A percentile compares a stretch with the other conserved stretches of the same genome.
These are phyloP conservation scores for Pleurotus ostreatus DNA, from an alignment of 768 basidiomycete genomes.

Conservation along the genomic window DNA sequence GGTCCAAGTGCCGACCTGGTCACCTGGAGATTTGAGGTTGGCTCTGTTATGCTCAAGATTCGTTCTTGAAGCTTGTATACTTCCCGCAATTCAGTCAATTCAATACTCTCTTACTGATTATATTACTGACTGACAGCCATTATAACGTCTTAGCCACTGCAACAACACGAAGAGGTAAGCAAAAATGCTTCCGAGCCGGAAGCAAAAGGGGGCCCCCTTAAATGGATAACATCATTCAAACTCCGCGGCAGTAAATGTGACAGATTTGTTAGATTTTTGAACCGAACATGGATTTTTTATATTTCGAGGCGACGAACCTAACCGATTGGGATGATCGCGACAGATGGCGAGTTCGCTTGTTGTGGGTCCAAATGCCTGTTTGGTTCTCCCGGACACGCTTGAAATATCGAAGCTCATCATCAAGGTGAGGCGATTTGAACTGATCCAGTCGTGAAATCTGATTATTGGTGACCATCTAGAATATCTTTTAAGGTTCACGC, in stretches of 20 bases:
- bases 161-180: not conserved
- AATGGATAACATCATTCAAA: not conserved
- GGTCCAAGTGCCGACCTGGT: not conserved
- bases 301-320: too few species aligned
- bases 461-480: too few species aligned
- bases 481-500: not conserved
- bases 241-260: not conserved
- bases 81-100: too few species aligned
- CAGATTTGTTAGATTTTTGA: not conserved
- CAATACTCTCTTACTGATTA: too few species aligned
- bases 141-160: too few species aligned
- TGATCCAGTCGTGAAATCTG: too few species aligned
- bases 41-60: not conserved
- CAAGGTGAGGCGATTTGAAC: too few species aligned
- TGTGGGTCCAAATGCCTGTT: not conserved
- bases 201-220: not conserved
- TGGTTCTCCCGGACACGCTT: conserved; percentile 1
- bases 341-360: too few species aligned
- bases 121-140: too few species aligned
- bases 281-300: not conserved
- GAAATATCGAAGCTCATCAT: not conserved
- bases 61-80: too few species aligned
- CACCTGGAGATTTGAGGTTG: not conserved
- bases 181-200: conserved; percentile 2
- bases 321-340: too few species aligned